Percentiles rank a stretch among this genome's conserved stretches.
phyloP scores from a whole-genome alignment of 2,329 filamentous ascomycete species.

The Aspergillus novoparasiticus region DNA sequence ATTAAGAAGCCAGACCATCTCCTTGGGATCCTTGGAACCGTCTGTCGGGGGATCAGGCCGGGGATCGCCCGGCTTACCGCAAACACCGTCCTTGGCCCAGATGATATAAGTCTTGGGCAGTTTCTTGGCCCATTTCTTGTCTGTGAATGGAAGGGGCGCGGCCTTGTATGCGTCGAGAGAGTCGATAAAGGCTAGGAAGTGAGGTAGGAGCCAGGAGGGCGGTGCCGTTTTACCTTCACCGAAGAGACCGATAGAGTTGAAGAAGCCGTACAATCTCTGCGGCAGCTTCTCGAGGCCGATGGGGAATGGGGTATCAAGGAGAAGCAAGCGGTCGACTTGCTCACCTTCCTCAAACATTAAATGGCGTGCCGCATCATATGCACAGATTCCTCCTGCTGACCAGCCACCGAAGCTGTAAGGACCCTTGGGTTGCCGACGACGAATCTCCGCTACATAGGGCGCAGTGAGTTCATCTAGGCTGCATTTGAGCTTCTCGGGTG shows the following conservation, averaged over 20 bases:
- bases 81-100: constrained; percentile 54
- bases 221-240: constrained; percentile 47
- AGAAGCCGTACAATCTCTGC: constrained; percentile 52
- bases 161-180: constrained; percentile 50
- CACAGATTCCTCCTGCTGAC: constrained; percentile 76
- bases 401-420: constrained; percentile 72
- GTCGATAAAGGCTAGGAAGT: constrained; percentile 55
- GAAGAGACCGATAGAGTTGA: constrained; percentile 51
- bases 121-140: constrained; percentile 32
- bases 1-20: constrained; percentile 54
- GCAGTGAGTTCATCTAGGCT: constrained; percentile 39
- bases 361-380: constrained; percentile 67
- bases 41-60: constrained; percentile 43
- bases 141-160: constrained; percentile 32
- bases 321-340: constrained; percentile 60
- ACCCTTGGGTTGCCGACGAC: constrained; percentile 50
- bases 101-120: constrained; percentile 49
- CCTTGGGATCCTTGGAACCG: constrained; percentile 45
- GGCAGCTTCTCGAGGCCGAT: constrained; percentile 70
- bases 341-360: constrained; percentile 58
- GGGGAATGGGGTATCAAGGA: constrained; percentile 69
- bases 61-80: constrained; percentile 44
- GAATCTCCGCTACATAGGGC: constrained; percentile 48
- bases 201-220: constrained; percentile 54
- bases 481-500: constrained; percentile 38